Base-by-base conservation (phyloP, 148 eudicot genomes). In the Hydrangea macrophylla region DNA sequence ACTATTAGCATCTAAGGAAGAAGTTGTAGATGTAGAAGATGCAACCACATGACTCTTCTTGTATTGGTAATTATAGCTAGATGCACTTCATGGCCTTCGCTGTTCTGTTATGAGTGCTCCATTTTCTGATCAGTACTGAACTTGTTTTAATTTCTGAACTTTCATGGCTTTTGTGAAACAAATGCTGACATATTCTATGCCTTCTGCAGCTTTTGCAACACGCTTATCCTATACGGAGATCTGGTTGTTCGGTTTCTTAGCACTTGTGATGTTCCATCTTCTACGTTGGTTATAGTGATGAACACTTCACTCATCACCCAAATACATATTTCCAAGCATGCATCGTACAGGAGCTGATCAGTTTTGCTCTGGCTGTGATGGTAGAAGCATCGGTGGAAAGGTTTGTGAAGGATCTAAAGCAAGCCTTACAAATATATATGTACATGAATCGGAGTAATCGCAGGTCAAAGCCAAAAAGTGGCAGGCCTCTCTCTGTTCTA, bases 391-490 rank as follows among this genome's bases (percentile, higher is more conserved):
- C 51, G 59, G 55, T 55, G 62, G 28, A 24, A 11, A 44, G 70
- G 50, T 65, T 26, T 2, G 2, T 27, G 0, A 22, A 5, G 6
- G 23, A 0, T 36, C 53, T 18, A 28, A 54, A 53, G 48, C 25
- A 35, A n/a, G 45, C n/a, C 6, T n/a, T n/a, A 0, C 15, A n/a
- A 13, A 37, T 44, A 54, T 26, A 57, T 18, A 31, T 28, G 11
- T 42, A 40, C 44, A 55, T 33, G 15, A 48, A 15, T 22, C 5
- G 53, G 6, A 58, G 22, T 24, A 48, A 78, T 72, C 63, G 39
- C 71, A 60, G 80, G 80, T 78, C 78, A 44, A 75, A 78, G 82
- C 82, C 78, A 67, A 45, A 71, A 69, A 66, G 59, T 69, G 82
- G 82, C 78, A 65, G 80, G 78, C 77, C 78, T 75, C 58, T 1